A percentile compares a stretch with the other conserved stretches of the same genome.
These are phyloP conservation scores for Manihot esculenta DNA, from an alignment of 441 rosid genomes.

Conservation along the genomic window DNA sequence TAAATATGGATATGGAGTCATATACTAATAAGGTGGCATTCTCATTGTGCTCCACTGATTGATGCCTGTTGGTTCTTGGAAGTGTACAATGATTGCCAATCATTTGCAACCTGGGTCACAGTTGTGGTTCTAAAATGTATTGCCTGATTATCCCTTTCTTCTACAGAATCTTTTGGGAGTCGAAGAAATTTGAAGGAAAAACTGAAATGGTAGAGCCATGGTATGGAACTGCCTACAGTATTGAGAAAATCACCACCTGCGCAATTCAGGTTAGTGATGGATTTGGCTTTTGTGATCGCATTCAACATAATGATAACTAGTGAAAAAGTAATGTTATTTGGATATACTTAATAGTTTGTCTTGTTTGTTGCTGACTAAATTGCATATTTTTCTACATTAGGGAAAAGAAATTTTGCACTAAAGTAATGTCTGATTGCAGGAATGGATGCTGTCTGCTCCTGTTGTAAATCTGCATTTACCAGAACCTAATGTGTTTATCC, in stretches of 20 bases:
- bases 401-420: too few relatives aligned
- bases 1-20: too few relatives aligned
- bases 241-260: constrained; percentile 52
- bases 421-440: constrained; percentile 38
- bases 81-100: too few relatives aligned
- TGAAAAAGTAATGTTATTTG: not conserved
- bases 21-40: too few relatives aligned
- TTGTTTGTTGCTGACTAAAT: too few relatives aligned
- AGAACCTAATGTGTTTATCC: constrained; percentile 62
- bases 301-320: constrained; percentile 8
- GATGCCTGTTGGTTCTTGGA: too few relatives aligned
- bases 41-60: too few relatives aligned
- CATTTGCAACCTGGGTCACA: not conserved
- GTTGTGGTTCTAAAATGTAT: not conserved
- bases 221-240: constrained; percentile 77
- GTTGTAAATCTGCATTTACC: constrained; percentile 68
- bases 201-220: constrained; percentile 84
- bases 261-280: constrained; percentile 60
- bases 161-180: constrained; percentile 85
- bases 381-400: not conserved
- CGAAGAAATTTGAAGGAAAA: constrained; percentile 78
- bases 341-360: not conserved
- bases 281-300: constrained; percentile 10
- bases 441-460: constrained; percentile 70
- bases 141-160: constrained; percentile 28